These are phyloP conservation scores for Pseudophaeomoniella oleicola DNA, from an alignment of 2,329 filamentous ascomycete species.

Conservation along the genomic window DNA sequence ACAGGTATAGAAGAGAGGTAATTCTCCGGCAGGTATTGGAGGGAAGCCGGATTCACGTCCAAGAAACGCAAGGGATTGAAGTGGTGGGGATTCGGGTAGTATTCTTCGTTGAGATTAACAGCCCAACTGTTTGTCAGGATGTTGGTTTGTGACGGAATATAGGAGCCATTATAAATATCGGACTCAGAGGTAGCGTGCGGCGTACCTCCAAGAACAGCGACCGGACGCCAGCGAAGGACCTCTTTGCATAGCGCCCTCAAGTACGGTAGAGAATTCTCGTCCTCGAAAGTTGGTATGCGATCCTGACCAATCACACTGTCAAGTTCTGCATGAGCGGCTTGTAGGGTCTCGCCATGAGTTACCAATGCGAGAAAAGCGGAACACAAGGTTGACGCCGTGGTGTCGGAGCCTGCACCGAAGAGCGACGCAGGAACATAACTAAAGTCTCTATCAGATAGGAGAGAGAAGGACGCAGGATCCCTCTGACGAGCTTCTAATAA, in stretches of 20 bases:
- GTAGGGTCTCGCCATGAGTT: conserved; percentile 26
- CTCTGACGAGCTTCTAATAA: conserved; percentile 6
- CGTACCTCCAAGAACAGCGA: conserved; percentile 25
- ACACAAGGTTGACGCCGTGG: conserved; percentile 31
- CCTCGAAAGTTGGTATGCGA: conserved; percentile 14
- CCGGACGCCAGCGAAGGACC: conserved; percentile 17
- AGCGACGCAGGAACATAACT: conserved; percentile 29
- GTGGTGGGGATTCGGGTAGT: conserved; percentile 16
- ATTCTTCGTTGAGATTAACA: conserved; percentile 16
- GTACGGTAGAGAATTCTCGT: conserved; percentile 15
- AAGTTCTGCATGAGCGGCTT: conserved; percentile 20
- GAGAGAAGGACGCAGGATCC: conserved; percentile 13
- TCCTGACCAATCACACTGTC: conserved; percentile 14
- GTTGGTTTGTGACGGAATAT: conserved; percentile 30
- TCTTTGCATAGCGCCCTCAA: conserved; percentile 16
- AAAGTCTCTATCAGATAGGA: conserved; percentile 26
- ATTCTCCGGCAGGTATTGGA: conserved; percentile 1
- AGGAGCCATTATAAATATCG: conserved; percentile 28
- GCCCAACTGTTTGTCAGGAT: conserved; percentile 16
- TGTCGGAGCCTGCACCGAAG: conserved; percentile 36
- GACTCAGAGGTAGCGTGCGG: conserved; percentile 31
- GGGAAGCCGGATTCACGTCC: neutral
- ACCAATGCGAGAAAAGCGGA: conserved; percentile 32
- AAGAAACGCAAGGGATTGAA: conserved; percentile 11
- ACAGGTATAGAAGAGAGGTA: conserved; percentile 3